phyloP scores from a whole-genome alignment of 225 moss, liverwort and hornwort species.

The Marchantia polymorpha region DNA sequence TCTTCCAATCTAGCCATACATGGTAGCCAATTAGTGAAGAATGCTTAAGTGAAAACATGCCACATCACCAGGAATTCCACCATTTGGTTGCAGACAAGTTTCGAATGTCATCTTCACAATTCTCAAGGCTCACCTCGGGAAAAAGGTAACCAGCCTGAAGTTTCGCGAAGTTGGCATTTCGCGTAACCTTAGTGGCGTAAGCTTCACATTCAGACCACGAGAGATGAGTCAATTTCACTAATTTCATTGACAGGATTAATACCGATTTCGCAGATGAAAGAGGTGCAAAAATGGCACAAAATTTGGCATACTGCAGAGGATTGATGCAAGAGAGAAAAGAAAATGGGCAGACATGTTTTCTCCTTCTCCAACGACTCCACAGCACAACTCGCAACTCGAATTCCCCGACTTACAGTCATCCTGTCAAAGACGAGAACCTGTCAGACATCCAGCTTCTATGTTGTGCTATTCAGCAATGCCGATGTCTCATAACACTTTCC shows the following conservation, averaged over 20 bases:
- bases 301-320: no score
- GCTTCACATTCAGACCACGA: conserved; percentile 23
- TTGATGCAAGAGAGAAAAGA: no score
- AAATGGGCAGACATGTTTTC: not conserved
- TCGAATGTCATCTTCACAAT: not conserved
- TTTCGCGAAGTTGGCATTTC: conserved; percentile 86
- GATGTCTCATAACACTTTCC: not conserved
- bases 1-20: conserved; percentile 59
- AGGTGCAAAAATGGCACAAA: no score
- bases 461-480: not conserved
- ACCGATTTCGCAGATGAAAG: no score
- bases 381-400: not conserved
- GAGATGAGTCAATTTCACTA: not conserved
- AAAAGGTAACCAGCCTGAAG: conserved; percentile 98
- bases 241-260: not conserved
- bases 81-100: not conserved
- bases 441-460: not conserved
- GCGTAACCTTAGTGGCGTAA: conserved; percentile 68
- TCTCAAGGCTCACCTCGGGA: conserved; percentile 60
- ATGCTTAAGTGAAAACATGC: no score
- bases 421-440: not conserved
- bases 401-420: not conserved
- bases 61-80: not conserved
- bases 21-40: not conserved
- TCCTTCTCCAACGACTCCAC: conserved; percentile 1